Evolutionary conservation across 1,284 basidiomycete species (phyloP), one percentile per base, ranked within the genome.

Genomic region (Jaminaea rosea): DNA sequence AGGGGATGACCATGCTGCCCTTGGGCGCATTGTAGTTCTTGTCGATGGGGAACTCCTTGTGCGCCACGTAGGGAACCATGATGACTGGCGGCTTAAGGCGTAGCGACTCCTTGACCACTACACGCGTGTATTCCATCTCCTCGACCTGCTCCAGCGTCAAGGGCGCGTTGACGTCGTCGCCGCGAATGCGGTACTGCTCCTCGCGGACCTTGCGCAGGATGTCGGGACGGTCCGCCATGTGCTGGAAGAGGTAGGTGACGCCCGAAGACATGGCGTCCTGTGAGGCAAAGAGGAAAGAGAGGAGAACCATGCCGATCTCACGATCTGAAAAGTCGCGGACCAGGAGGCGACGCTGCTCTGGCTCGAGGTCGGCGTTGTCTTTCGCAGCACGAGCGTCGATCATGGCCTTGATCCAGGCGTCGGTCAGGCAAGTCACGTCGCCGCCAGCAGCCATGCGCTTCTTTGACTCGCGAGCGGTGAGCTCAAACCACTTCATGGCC

Each of bases 281-380:
- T 24, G 86, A 89, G 8, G 94, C 93, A 69, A 98, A 98, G 54
- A 98, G 79, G 84, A 98, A 98, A 19, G 87, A 90, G 32, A 76
- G 70, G 69, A 98, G 84, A 62, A 94, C 91, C 85, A 96, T 88
- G 27, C 85, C 91, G 81, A 98, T 98, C 77, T 98, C 93, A 65
- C 83, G 81, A 76, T 97, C 86, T 56, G 83, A 87, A 77, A 93
- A 97, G 65, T 97, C 89, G 60, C 82, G 81, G 15, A 75, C 61
- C 17, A 75, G 70, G 34, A 80, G 74, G 17, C 77, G 69, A 45
- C 75, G 75, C 44, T 76, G 73, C 58, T 77, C 74, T 31, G 55
- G 60, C 26, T 47, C 46, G 17, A 53, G 17, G 50, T 77, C 52
- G 6, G 63, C 51, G 60, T 86, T 86, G 37, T 67, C 61, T 32